phyloP scores from a whole-genome alignment of 345 rosid genomes.

The Anacardium occidentale region DNA sequence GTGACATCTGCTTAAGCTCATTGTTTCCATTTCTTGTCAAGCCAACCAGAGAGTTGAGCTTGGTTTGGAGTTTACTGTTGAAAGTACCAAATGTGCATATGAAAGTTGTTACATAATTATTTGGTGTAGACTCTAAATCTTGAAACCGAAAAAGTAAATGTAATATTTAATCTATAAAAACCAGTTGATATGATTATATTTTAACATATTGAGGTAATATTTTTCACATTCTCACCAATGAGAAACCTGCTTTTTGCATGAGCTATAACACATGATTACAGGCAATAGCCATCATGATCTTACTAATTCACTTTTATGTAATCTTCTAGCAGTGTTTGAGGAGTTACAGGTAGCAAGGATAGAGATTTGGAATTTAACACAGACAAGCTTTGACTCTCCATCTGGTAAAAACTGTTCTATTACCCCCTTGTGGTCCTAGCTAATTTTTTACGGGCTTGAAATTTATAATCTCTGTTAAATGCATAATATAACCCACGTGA shows the following conservation, averaged over 20 bases:
- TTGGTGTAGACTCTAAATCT: not conserved
- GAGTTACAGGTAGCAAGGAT: conserved; percentile 59
- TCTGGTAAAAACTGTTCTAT: conserved; percentile 42
- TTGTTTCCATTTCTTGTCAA: not conserved
- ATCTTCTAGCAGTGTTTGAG: conserved; percentile 61
- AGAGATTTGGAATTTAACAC: conserved; percentile 54
- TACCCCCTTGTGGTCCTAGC: not conserved
- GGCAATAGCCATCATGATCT: no score
- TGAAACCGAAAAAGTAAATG: not conserved
- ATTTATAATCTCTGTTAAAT: not conserved
- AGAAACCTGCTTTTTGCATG: no score
- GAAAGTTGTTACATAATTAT: not conserved
- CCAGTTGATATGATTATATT: not conserved
- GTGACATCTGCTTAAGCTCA: not conserved
- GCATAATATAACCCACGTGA: conserved; percentile 3
- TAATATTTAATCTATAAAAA: not conserved
- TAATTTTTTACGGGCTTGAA: not conserved
- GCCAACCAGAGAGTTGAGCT: not conserved
- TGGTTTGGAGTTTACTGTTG: not conserved
- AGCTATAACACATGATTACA: conserved; percentile 7
- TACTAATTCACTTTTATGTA: conserved; percentile 52
- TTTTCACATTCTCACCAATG: not conserved
- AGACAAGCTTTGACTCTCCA: conserved; percentile 49
- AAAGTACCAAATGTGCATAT: not conserved
- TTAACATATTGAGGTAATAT: not conserved